Percentiles rank a stretch among this genome's conserved stretches.
Evolutionary conservation across 1,139 yeast genomes (phyloP).

Genomic region (Chernovozyma aurita): DNA sequence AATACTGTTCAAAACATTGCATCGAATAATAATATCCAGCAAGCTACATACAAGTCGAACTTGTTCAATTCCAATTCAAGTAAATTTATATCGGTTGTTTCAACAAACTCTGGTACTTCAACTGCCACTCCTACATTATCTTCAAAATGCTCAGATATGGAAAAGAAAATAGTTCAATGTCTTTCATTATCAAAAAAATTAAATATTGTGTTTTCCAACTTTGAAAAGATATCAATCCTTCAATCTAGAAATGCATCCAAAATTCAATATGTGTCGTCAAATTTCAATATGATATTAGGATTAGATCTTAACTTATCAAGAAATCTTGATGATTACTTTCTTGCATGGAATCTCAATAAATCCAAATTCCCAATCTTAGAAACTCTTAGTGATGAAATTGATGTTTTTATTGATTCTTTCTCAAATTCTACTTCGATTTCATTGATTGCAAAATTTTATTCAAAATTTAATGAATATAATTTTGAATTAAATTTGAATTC

Average conservation of each 20-base stretch:
- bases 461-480: slow-evolving; percentile 4
- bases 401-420: slow-evolving; percentile 6
- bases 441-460: slow-evolving; percentile 6
- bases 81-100: not conserved
- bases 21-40: not conserved
- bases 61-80: not conserved
- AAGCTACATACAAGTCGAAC: not conserved
- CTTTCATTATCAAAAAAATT: slow-evolving; percentile 6
- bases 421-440: slow-evolving; percentile 5
- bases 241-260: slow-evolving; percentile 5
- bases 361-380: slow-evolving; percentile 6
- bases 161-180: slow-evolving; percentile 5
- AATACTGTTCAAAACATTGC: no score
- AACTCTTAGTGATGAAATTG: slow-evolving; percentile 4
- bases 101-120: not conserved
- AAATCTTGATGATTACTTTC: slow-evolving; percentile 5
- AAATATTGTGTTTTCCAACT: slow-evolving; percentile 6
- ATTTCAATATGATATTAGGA: slow-evolving; percentile 4
- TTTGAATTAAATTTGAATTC: slow-evolving; percentile 1
- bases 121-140: not conserved
- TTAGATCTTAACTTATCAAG: slow-evolving; percentile 2
- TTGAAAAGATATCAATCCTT: slow-evolving; percentile 5
- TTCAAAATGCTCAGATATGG: slow-evolving; percentile 1
- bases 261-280: slow-evolving; percentile 4
- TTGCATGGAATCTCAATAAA: slow-evolving; percentile 6